Evolutionary conservation across 202 grass and related monocot genomes (phyloP), one percentile per base, ranked within the genome.

Genomic region (Carex sylvatica): DNA sequence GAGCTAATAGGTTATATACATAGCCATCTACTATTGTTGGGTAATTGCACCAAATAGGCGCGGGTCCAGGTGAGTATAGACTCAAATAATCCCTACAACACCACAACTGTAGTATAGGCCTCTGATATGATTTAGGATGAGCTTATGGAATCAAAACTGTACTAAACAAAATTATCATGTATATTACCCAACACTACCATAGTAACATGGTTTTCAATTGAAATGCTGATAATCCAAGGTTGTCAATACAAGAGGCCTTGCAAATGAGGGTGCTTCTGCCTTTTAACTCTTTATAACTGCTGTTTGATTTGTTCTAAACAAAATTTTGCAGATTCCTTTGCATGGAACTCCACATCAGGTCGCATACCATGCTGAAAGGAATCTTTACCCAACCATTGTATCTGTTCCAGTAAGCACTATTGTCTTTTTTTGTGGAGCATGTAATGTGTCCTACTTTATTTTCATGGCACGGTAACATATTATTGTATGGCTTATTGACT

Each of bases 271-370:
- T 11, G 11, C 69, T 51, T 66, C 63, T 47, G 28, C 36, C 15
- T 10, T 76, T 16, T 19, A n/a, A n/a, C 16, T 76, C 72, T 76
- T n/a, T 56, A n/a, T 33, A 28, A 14, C 72, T 56, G 15, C 12
- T 76, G 46, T 76, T 76, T 76, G 72, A 76, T 76, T 76, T 74
- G 70, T 30, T 28, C 8, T 16, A 54, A 72, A 76, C 51, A 76
- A 55, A 68, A 42, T 40, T 87, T 75, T 84, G 54, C 73, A 98
- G 95, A 78, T 98, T 38, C 89, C 92, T 83, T 88, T 98, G 86
- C 82, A 88, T 87, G 95, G 87, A 49, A 98, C 92, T 28, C 92
- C 95, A 33, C 92, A 98, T 91, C 95, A 98, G 65, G 92, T 98
- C 33, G 91, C 92, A 77, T 98, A 95, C 84, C 89, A 95, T 93